Evolutionary conservation across 192 early-diverging fungal genomes (phyloP).

Genomic region (Gorgonomyces haynaldii): DNA sequence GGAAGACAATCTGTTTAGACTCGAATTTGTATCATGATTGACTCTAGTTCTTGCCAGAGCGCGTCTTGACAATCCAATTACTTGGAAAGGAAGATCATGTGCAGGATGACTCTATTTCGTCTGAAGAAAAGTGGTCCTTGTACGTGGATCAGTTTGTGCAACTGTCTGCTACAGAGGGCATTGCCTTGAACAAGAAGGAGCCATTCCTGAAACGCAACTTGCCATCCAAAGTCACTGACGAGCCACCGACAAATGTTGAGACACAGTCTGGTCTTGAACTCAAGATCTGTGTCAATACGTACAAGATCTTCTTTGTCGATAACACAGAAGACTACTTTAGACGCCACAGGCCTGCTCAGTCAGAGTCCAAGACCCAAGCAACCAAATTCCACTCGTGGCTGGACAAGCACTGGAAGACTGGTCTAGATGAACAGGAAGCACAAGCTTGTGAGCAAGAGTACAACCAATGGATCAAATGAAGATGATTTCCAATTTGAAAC

Average conservation of each 20-base stretch:
- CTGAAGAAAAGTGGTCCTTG: constrained; percentile 88
- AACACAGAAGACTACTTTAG: constrained; percentile 84
- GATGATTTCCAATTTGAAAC: too few species aligned
- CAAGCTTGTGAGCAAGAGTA: too few species aligned
- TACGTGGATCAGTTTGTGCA: constrained; percentile 93
- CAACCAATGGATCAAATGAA: too few species aligned
- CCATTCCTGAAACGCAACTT: constrained; percentile 68
- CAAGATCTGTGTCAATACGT: constrained; percentile 95
- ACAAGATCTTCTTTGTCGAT: constrained; percentile 94
- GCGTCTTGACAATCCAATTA: constrained; percentile 72
- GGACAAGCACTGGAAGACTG: too few species aligned
- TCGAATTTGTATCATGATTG: constrained; percentile 61
- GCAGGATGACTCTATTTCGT: constrained; percentile 62
- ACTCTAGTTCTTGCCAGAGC: constrained; percentile 40
- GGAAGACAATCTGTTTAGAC: constrained; percentile 68
- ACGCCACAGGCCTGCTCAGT: constrained; percentile 3
- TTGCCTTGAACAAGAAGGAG: constrained; percentile 43
- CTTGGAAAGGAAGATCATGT: constrained; percentile 81
- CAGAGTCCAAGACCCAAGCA: too few species aligned
- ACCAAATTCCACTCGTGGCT: too few species aligned
- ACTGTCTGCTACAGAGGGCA: constrained; percentile 69
- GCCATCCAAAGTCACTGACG: constrained; percentile 25
- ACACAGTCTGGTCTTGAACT: constrained; percentile 76
- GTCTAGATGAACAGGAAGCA: too few species aligned
- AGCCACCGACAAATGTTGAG: constrained; percentile 44